Conservation (phyloP, 1,139 yeast species). For the Saccharomyces hybrid region DNA sequence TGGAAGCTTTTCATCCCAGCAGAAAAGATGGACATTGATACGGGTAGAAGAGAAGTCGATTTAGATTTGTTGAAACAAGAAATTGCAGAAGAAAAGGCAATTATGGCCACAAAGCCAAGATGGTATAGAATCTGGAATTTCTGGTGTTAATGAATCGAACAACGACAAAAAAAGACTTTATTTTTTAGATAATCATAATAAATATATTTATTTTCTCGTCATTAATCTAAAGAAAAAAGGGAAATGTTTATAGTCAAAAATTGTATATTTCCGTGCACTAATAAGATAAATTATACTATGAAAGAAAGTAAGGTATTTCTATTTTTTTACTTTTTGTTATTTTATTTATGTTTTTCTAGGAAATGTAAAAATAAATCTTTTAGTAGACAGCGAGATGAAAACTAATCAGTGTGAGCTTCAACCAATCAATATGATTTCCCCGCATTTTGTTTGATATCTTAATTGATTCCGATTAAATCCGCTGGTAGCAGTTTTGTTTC, state of each 20-base stretch:
- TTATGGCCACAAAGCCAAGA: slow-evolving; percentile 46
- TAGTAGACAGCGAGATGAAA: too few species aligned
- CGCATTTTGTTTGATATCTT: not conserved
- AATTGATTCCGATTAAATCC: not conserved
- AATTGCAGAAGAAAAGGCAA: slow-evolving; percentile 57
- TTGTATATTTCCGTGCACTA: not conserved
- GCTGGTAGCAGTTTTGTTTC: not conserved
- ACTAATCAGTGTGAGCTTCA: not conserved
- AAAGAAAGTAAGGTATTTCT: too few species aligned
- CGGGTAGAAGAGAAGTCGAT: slow-evolving; percentile 68
- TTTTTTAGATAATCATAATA: not conserved
- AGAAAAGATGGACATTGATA: slow-evolving; percentile 56
- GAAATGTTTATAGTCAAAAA: not conserved
- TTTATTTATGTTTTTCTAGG: too few species aligned
- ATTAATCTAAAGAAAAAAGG: not conserved
- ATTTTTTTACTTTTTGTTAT: too few species aligned
- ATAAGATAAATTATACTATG: too few species aligned
- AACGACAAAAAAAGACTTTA: not conserved
- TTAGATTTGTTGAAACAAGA: slow-evolving; percentile 61
- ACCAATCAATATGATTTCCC: not conserved
- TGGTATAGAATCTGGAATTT: slow-evolving; percentile 46
- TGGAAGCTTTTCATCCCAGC: slow-evolving; percentile 47
- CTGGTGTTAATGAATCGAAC: slow-evolving; percentile 42
- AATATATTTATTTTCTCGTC: not conserved
- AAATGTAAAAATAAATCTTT: not conserved